Evolutionary conservation across 139 green algal species (phyloP).

Genomic region (Micractinium sp.): DNA sequence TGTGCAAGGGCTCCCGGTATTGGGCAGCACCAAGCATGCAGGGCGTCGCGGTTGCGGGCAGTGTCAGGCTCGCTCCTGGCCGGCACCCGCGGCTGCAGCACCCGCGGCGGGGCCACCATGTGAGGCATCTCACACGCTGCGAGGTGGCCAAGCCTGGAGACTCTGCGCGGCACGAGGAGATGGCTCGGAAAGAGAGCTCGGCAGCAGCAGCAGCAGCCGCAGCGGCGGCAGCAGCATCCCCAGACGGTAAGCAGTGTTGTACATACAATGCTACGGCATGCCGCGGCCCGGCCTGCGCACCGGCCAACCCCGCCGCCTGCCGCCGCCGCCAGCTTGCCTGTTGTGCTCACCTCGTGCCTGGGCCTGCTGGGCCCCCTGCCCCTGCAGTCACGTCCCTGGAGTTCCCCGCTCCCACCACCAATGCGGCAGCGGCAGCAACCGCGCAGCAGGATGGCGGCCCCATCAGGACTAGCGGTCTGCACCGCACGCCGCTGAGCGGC

Average conservation of each 20-base stretch:
- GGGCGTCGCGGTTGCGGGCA: too few relatives aligned
- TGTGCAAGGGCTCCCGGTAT: too few relatives aligned
- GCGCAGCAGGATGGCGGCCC: slow-evolving; percentile 26
- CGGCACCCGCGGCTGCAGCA: not conserved
- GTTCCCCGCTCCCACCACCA: slow-evolving; percentile 24
- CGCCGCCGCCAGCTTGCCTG: not conserved
- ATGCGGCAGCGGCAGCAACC: not conserved
- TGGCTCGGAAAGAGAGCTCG: not conserved
- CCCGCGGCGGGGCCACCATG: not conserved
- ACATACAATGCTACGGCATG: not conserved
- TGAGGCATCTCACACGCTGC: slow-evolving; percentile 7
- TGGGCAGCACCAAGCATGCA: not conserved
- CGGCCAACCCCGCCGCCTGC: not conserved
- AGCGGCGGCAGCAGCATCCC: not conserved
- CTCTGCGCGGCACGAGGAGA: slow-evolving; percentile 17
- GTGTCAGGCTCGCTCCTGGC: not conserved
- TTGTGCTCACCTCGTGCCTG: too few relatives aligned
- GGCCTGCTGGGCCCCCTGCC: not conserved
- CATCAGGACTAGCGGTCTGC: slow-evolving; percentile 69
- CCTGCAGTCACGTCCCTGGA: slow-evolving; percentile 31
- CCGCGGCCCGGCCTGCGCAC: not conserved
- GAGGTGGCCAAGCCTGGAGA: slow-evolving; percentile 27
- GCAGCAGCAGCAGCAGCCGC: not conserved
- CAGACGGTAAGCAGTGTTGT: not conserved
- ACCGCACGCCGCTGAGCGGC: slow-evolving; percentile 75